Evolutionary conservation across 1,139 yeast species (phyloP).

Genomic region (Yamadazyma songkhlaensis): DNA sequence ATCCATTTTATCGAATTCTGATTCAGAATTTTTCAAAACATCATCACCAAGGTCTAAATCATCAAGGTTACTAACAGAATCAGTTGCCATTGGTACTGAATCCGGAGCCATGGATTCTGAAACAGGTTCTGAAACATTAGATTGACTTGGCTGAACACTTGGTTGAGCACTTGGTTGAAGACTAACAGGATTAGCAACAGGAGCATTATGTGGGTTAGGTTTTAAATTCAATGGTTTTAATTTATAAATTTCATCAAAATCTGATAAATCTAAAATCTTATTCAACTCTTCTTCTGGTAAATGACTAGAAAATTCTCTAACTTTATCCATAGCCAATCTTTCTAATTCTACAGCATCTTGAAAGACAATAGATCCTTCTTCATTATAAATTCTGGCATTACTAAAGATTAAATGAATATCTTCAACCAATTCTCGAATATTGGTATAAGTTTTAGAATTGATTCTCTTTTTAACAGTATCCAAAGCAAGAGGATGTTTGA

Average conservation of each 20-base stretch:
- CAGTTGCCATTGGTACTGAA: background rate
- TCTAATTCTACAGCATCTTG: slow-evolving; percentile 74
- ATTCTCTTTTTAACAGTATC: slow-evolving; percentile 65
- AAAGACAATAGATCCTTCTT: slow-evolving; percentile 82
- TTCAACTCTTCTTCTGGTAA: slow-evolving; percentile 25
- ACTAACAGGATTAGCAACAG: too few relatives aligned
- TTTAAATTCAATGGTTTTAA: slow-evolving; percentile 34
- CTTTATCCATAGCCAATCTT: slow-evolving; percentile 36
- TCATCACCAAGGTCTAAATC: background rate
- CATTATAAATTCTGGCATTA: slow-evolving; percentile 85
- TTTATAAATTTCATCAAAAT: slow-evolving; percentile 47
- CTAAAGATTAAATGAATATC: slow-evolving; percentile 76
- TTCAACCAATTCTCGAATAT: slow-evolving; percentile 59
- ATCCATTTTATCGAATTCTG: slow-evolving; percentile 3
- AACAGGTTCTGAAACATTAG: background rate
- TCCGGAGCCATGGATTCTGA: background rate
- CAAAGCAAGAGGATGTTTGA: slow-evolving; percentile 78
- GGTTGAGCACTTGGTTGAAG: too few relatives aligned
- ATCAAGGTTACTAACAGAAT: too few relatives aligned
- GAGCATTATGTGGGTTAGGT: slow-evolving; percentile 1
- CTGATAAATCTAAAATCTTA: slow-evolving; percentile 41
- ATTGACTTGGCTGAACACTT: too few relatives aligned
- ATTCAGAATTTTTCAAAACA: slow-evolving; percentile 2
- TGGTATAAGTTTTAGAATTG: slow-evolving; percentile 48
- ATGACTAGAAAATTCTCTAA: slow-evolving; percentile 24